Conservation (phyloP, 768 basidiomycete genomes). For the Suillus paluster region DNA sequence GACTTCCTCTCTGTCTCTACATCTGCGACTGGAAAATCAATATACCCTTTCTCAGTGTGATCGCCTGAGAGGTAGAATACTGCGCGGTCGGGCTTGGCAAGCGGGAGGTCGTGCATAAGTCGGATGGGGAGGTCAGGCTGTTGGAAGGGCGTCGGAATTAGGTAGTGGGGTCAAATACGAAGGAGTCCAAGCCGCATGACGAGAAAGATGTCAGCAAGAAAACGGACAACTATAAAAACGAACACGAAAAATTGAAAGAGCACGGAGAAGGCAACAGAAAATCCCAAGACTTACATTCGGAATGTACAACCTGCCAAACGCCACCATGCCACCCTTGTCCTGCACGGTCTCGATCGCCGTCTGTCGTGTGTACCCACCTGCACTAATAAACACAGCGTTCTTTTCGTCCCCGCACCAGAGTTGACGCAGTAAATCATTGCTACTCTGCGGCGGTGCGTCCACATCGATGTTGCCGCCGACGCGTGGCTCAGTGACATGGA, state of each 20-base stretch:
- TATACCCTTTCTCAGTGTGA: constrained; percentile 35
- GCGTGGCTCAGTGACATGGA: constrained; percentile 44
- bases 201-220: not conserved
- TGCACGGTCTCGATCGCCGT: constrained; percentile 5
- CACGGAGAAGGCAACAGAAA: not conserved
- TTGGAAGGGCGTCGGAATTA: not conserved
- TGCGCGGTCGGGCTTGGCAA: constrained; percentile 29
- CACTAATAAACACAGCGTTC: constrained; percentile 5
- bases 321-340: constrained; percentile 9
- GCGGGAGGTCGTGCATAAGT: constrained; percentile 29
- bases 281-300: constrained; percentile 1
- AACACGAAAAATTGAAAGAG: not conserved
- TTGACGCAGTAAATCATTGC: constrained; percentile 30
- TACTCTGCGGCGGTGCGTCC: constrained; percentile 14
- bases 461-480: constrained; percentile 14
- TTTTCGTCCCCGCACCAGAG: constrained; percentile 26
- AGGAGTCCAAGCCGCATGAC: not conserved
- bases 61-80: constrained; percentile 32
- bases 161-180: not conserved
- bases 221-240: not conserved
- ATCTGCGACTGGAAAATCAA: constrained; percentile 33
- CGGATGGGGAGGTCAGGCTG: constrained; percentile 42
- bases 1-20: not conserved
- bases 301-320: constrained; percentile 13
- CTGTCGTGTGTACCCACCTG: constrained; percentile 10